Evolutionary conservation across 2,329 filamentous ascomycete species (phyloP), one percentile per base, ranked within the genome.

Genomic region (Fusarium austroafricanum): DNA sequence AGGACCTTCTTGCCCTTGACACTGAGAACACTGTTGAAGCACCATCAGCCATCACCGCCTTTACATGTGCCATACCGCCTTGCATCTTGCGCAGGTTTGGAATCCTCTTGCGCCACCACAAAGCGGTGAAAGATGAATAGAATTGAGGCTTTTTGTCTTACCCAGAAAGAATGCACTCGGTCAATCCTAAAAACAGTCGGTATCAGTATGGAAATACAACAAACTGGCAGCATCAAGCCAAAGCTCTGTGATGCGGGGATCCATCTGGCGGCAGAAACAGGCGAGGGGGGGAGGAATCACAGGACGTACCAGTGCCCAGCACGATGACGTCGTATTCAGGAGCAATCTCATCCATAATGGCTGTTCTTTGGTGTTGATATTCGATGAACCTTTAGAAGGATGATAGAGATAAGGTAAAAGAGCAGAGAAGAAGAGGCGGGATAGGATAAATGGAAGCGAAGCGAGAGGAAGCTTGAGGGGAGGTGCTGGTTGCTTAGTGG

Each of bases 1-100:
- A 99, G 88, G 78, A 99, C 96, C 86, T 98, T 98, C 87, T 97
- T 95, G 81, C 95, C 95, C 87, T 98, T 97, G 76, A 98, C 95
- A 84, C 94, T 97, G 79, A 98, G 85, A 66, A 99, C 94, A 82
- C 94, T 79, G 55, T 64, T 33, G 65, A 47, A 57, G 38, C 35
- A 62, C 35, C 17, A 57, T 74, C 53, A 74, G 72, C 66, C 68
- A 65, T 52, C 49, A 72, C 55, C 53, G 59, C 59, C 66, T 70
- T 67, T 69, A 64, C 66, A 70, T 67, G 50, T 67, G 45, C 45
- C 53, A 66, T 51, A 58, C 57, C 61, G 50, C 50, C 51, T 53
- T 58, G 58, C 28, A 58, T 54, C 39, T 58, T 61, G 44, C 52
- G 58, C 62, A 42, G 43, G 42, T 53, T 33, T 37, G 45, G 39